Base-by-base conservation (phyloP, 2,329 filamentous ascomycete genomes). In the Cryoendolithus antarcticus region DNA sequence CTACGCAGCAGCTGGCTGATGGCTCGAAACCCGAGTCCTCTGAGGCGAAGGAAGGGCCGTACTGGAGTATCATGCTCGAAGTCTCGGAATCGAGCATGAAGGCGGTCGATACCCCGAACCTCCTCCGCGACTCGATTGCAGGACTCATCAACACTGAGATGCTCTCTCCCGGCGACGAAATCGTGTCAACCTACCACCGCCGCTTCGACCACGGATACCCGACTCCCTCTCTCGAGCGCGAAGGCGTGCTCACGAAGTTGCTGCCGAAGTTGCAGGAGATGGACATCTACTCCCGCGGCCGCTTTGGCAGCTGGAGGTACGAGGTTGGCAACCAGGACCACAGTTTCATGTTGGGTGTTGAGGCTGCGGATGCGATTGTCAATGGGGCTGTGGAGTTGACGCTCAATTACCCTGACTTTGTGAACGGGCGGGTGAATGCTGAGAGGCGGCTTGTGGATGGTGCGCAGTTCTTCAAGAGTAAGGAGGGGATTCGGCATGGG, bases 61-160 rank as follows among this genome's bases (percentile, higher is more conserved):
- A 98, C 78, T 98, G 91, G 91, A 96, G 89, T 48, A 93, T 98
- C 72, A 98, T 98, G 91, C 70, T 98, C 53, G 91, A 98, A 67
- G 82, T 98, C 45, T 96, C 91, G 27, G 85, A 98, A 67, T 96
- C 89, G 27, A 77, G 75, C 57, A 77, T 93, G 80, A 98, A 98
- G 76, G 85, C 86, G 30, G 88, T 96, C 27, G 79, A 96, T 64
- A 70, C 82, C 54, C 77, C 78, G 54, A 94, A 81, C 62, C 67
- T 98, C 47, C 72, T 98, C 55, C 76, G 75, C 63, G 88, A 98
- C 58, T 91, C 77, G 57, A 96, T 98, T 62, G 83, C 93, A 69
- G 91, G 91, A 57, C 81, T 96, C 37, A 75, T 98, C 72, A 96
- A 95, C 76, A 98, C 91, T 11, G 82, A 93, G 51, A 93, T 98